Percentiles rank a stretch among this genome's conserved stretches.
These are phyloP conservation scores for Blastobotrys terrestris DNA, from an alignment of 805 yeast species.

Conservation along the genomic window DNA sequence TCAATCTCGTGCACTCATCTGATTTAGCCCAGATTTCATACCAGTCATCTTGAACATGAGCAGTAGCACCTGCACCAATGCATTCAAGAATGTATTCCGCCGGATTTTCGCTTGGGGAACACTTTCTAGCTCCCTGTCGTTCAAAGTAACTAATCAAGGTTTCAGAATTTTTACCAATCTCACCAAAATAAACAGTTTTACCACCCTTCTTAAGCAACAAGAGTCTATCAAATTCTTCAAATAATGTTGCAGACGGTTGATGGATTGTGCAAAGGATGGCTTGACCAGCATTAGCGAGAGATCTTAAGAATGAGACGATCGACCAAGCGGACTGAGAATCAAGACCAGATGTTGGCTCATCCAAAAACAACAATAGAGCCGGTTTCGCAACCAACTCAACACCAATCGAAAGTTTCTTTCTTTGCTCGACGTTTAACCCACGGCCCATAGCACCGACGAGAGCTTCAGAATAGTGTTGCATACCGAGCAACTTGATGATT, in stretches of 20 bases:
- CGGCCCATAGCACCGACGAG: constrained; percentile 70
- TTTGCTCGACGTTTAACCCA: constrained; percentile 64
- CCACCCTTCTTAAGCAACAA: constrained; percentile 71
- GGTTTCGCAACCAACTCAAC: constrained; percentile 70
- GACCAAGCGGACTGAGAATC: constrained; percentile 61
- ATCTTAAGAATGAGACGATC: constrained; percentile 58
- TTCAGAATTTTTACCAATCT: constrained; percentile 58
- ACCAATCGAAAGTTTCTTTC: constrained; percentile 63
- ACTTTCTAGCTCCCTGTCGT: constrained; percentile 62
- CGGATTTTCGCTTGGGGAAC: constrained; percentile 58
- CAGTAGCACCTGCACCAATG: constrained; percentile 79
- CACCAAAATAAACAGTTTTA: constrained; percentile 75
- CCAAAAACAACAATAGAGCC: constrained; percentile 49
- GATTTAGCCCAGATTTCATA: constrained; percentile 53
- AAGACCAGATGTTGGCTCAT: constrained; percentile 70
- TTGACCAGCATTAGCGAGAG: constrained; percentile 65
- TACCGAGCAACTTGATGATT: constrained; percentile 58
- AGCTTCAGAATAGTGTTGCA: constrained; percentile 70
- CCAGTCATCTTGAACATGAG: constrained; percentile 54
- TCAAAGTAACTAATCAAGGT: constrained; percentile 62
- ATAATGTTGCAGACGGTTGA: constrained; percentile 67
- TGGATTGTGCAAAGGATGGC: constrained; percentile 72
- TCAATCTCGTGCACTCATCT: constrained; percentile 34
- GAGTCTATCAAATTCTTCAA: constrained; percentile 62
- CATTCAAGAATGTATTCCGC: constrained; percentile 71